Evolutionary conservation across 352 stramenopile genomes (phyloP).

Genomic region (Phytophthora ohioensis): DNA sequence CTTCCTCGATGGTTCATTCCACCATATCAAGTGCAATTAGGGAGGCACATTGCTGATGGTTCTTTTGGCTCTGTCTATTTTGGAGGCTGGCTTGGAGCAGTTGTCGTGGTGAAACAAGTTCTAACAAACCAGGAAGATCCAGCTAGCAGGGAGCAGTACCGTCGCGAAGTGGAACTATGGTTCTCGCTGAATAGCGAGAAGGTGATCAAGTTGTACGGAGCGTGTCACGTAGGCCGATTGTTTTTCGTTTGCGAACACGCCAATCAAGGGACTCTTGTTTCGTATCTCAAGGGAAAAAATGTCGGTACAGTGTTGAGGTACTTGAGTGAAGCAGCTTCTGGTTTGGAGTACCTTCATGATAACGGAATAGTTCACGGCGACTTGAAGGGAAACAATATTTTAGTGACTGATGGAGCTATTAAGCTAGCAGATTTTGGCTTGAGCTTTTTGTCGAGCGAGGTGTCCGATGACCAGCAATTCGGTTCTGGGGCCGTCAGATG

Average conservation of each 20-base stretch:
- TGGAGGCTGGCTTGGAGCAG: not conserved
- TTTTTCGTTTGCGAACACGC: slow-evolving; percentile 20
- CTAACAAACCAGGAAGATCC: not conserved
- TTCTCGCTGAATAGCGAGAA: not conserved
- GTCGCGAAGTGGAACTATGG: slow-evolving; percentile 8
- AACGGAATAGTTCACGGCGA: not conserved
- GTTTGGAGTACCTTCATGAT: not conserved
- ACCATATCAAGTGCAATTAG: not conserved
- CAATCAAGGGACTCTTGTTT: not conserved
- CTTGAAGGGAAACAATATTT: not conserved
- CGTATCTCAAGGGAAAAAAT: not conserved
- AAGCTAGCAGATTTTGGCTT: slow-evolving; percentile 28
- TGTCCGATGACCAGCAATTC: not conserved
- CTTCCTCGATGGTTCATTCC: not conserved
- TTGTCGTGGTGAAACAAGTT: slow-evolving; percentile 1
- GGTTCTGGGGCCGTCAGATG: slow-evolving; percentile 21
- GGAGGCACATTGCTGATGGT: not conserved
- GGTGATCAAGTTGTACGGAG: slow-evolving; percentile 10
- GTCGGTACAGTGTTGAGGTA: not conserved
- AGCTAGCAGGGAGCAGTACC: not conserved
- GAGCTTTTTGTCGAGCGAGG: slow-evolving; percentile 3
- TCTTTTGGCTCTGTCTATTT: not conserved
- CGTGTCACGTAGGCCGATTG: not conserved
- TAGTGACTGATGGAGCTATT: slow-evolving; percentile 2
- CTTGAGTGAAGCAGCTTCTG: not conserved